Percentiles rank a stretch among this genome's conserved stretches.
phyloP scores from a whole-genome alignment of 768 basidiomycete species.

The Lentinula detonsa region DNA sequence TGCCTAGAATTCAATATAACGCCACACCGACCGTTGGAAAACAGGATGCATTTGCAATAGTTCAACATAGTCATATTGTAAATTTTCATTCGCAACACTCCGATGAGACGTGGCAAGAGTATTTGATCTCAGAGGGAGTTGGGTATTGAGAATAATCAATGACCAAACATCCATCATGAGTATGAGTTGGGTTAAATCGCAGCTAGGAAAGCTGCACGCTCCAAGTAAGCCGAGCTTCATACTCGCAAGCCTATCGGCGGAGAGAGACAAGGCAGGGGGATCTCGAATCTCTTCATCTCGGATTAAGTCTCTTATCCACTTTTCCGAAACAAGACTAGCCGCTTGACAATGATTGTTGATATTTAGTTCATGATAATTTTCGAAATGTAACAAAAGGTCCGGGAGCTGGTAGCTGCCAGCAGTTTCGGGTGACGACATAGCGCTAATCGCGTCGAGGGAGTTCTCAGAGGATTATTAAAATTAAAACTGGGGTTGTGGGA shows the following conservation, averaged over 20 bases:
- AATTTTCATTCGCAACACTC: conserved; percentile 9
- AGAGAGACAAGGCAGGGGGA: background rate
- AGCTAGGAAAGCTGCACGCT: conserved; percentile 52
- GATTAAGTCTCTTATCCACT: conserved; percentile 11
- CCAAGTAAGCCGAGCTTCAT: conserved; percentile 47
- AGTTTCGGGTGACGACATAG: background rate
- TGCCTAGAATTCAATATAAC: background rate
- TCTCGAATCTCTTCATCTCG: background rate
- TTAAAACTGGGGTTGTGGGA: no score
- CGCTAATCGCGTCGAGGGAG: no score
- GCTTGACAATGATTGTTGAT: conserved; percentile 31
- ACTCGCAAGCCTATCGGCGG: conserved; percentile 10
- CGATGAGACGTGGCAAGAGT: conserved; percentile 13
- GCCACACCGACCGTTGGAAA: background rate
- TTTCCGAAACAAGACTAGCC: conserved; percentile 27
- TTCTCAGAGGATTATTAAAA: no score
- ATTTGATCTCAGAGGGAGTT: conserved; percentile 16
- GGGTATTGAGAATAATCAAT: conserved; percentile 31
- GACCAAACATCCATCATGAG: conserved; percentile 46
- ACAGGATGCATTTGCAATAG: background rate
- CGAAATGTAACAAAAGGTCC: conserved; percentile 27
- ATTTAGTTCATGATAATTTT: conserved; percentile 26
- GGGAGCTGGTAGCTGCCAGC: conserved; percentile 34
- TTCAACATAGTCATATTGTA: background rate
- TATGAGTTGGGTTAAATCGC: conserved; percentile 50